Conservation (phyloP, 164 flowering plant genomes). For the Nymphaea thermarum region DNA sequence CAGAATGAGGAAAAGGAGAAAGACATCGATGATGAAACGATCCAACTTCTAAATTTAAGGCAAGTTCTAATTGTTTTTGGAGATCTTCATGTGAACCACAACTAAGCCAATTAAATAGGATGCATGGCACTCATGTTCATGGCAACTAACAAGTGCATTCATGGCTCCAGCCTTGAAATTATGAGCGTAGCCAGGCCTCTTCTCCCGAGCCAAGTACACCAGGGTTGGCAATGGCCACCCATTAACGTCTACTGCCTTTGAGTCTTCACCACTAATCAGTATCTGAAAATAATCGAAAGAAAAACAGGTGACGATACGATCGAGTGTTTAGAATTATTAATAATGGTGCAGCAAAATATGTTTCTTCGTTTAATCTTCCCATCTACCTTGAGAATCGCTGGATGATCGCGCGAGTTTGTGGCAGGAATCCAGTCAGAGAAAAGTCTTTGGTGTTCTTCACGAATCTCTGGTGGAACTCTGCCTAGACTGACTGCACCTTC, state of each 20-base stretch:
- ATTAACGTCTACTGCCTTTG: constrained; percentile 17
- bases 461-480: constrained; percentile 29
- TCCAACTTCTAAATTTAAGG: not conserved
- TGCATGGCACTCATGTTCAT: no score
- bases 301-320: no score
- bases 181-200: constrained; percentile 27
- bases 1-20: not conserved
- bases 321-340: no score
- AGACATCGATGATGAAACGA: not conserved
- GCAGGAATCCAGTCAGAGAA: constrained; percentile 44
- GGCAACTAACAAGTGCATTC: constrained; percentile 56
- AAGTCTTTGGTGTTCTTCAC: constrained; percentile 19
- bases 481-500: constrained; percentile 31
- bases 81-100: no score
- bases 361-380: not conserved
- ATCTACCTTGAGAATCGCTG: constrained; percentile 50
- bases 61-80: no score
- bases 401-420: constrained; percentile 36
- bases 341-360: not conserved
- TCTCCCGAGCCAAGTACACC: constrained; percentile 46
- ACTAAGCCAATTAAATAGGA: no score
- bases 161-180: constrained; percentile 53
- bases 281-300: constrained; percentile 15
- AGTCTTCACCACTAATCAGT: constrained; percentile 31
- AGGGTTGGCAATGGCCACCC: constrained; percentile 32